phyloP scores from a whole-genome alignment of 2,329 filamentous ascomycete genomes.

The Colletotrichum sp. region DNA sequence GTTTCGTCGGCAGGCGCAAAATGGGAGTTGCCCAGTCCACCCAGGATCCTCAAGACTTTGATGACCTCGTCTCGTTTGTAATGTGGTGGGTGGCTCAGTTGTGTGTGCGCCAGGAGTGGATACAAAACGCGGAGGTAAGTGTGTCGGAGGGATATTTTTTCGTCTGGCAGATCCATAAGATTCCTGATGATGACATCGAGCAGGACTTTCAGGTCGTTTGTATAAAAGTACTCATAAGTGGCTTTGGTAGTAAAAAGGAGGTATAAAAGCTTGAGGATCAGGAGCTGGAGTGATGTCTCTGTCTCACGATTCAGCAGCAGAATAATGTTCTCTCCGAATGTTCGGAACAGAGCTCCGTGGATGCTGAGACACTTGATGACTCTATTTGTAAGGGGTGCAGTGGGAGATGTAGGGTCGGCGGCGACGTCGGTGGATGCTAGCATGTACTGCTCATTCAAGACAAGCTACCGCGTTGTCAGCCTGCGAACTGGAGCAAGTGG shows the following conservation, averaged over 20 bases:
- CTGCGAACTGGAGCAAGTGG: conserved; percentile 22
- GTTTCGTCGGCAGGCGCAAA: conserved; percentile 84
- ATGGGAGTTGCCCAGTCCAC: conserved; percentile 69
- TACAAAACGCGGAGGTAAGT: conserved; percentile 94
- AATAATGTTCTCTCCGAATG: conserved; percentile 97
- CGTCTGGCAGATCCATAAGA: conserved; percentile 91
- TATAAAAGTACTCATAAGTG: conserved; percentile 98
- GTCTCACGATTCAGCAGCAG: conserved; percentile 92
- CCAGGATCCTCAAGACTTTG: conserved; percentile 74
- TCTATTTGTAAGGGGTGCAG: conserved; percentile 78
- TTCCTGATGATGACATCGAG: conserved; percentile 97
- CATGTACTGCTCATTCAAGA: conserved; percentile 99
- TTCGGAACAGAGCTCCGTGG: conserved; percentile 82
- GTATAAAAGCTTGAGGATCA: conserved; percentile 96
- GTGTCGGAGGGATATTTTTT: conserved; percentile 77
- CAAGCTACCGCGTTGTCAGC: conserved; percentile 63
- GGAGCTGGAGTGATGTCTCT: conserved; percentile 89
- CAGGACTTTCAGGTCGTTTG: conserved; percentile 92
- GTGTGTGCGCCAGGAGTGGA: conserved; percentile 88
- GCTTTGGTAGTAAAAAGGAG: conserved; percentile 90
- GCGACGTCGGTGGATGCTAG: conserved; percentile 66
- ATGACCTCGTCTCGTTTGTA: conserved; percentile 91
- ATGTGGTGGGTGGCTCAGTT: conserved; percentile 82
- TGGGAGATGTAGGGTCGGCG: conserved; percentile 39
- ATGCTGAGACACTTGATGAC: conserved; percentile 90